Conservation (phyloP, 345 rosid species). For the Aethionema arabicum region DNA sequence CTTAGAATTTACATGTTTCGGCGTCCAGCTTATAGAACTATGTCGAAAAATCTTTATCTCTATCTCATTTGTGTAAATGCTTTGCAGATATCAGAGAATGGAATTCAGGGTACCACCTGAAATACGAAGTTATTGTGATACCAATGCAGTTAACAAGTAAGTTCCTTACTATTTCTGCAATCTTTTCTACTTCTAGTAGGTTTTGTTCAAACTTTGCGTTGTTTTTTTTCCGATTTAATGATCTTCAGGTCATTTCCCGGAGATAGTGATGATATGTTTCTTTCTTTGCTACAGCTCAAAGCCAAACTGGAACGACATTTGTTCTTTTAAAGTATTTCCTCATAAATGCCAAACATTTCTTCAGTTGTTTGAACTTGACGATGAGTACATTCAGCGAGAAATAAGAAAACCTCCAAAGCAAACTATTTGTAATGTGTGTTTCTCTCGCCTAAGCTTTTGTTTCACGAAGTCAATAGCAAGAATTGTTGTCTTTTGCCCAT, state of each 20-base stretch:
- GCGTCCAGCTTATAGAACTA: neutral
- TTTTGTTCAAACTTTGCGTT: neutral
- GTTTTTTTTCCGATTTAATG: neutral
- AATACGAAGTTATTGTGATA: conserved; percentile 59
- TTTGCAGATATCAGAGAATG: conserved; percentile 82
- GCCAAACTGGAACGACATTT: conserved; percentile 75
- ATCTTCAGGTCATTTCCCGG: neutral
- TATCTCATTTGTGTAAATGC: conserved; percentile 15
- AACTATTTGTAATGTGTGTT: conserved; percentile 69
- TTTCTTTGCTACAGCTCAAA: conserved; percentile 45
- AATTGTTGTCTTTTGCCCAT: neutral
- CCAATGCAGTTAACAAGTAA: conserved; percentile 53
- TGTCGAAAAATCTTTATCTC: neutral
- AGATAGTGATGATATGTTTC: conserved; percentile 5
- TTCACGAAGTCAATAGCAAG: conserved; percentile 7
- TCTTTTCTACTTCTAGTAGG: neutral
- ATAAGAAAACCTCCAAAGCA: conserved; percentile 75
- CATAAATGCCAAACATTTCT: conserved; percentile 68
- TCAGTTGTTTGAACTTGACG: conserved; percentile 83
- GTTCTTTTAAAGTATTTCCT: conserved; percentile 78
- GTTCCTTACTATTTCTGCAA: conserved; percentile 29
- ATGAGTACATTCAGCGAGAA: conserved; percentile 85
- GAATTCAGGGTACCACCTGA: conserved; percentile 87
- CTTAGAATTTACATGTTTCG: neutral
- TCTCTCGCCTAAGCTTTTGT: conserved; percentile 12